Evolutionary conservation across 1,284 basidiomycete species (phyloP), one percentile per base, ranked within the genome.

Genomic region (Ceratobasidium sp.): DNA sequence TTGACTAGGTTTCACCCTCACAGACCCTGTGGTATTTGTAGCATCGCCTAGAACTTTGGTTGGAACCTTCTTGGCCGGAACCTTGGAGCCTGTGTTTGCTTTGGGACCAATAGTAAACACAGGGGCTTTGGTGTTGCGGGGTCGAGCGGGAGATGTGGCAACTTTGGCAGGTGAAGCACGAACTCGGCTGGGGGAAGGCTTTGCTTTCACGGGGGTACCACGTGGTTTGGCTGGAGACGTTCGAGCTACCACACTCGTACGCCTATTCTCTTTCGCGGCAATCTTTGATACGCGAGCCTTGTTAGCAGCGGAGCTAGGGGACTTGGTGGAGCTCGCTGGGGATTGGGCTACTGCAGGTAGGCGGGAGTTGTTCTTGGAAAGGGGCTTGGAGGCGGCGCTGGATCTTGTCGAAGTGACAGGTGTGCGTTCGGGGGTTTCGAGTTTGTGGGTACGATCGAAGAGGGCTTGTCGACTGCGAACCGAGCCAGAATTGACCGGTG

Each of bases 221-320:
- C 60, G 60, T 16, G 52, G 11, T 21, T n/a, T 54, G n/a, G 29
- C 27, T 4, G 52, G 52, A 14, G 50, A 27, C 11, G 50, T 14
- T n/a, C 39, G 50, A 30, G 52, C 60, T n/a, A 46, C 52, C 8
- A 66, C 60, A 23, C 4, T 54, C 19, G 60, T 66, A 13, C 60
- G 60, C 39, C 60, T n/a, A 23, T 66, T 66, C 52, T 66, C 60
- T 50, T 66, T 66, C 36, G 60, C 52, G 1, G 60, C 39, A 42
- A 66, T 66, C 60, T 66, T 66, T 14, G 60, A 54, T 25, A 46
- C 60, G 9, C 60, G 60, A 19, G 36, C 16, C 52, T 66, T 66
- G 41, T 27, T 66, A 1, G 60, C 25, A 41, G 41, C 25, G 9
- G 36, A 23, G 5, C 39, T 39, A 16, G 21, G n/a, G 6, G 50